Conservation (phyloP, 1,284 basidiomycete genomes). For the Agroathelia rolfsii region DNA sequence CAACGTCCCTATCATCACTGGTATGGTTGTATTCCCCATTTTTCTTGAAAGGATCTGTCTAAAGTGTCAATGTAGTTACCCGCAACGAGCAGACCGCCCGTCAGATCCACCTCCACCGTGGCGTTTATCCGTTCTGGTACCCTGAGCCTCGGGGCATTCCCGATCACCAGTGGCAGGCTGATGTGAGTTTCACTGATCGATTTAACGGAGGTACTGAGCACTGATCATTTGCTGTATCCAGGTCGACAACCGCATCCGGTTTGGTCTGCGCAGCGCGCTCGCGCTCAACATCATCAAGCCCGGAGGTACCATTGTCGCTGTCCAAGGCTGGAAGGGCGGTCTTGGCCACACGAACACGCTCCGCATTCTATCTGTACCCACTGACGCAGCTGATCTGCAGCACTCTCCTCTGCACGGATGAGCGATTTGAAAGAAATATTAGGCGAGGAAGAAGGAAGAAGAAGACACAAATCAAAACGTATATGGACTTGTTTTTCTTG, state of each 20-base stretch:
- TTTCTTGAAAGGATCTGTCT: conserved; percentile 5
- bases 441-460: too few relatives aligned
- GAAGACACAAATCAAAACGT: too few relatives aligned
- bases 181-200: conserved; percentile 46
- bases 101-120: conserved; percentile 95
- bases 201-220: conserved; percentile 27
- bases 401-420: conserved; percentile 66
- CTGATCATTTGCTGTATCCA: conserved; percentile 19
- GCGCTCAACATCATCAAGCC: conserved; percentile 82
- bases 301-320: conserved; percentile 86
- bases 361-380: conserved; percentile 76
- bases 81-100: conserved; percentile 93
- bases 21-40: conserved; percentile 31
- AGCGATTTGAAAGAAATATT: too few relatives aligned
- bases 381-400: conserved; percentile 75
- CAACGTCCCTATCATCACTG: conserved; percentile 87
- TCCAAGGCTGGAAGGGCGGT: conserved; percentile 98
- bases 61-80: conserved; percentile 65
- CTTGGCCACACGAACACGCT: conserved; percentile 88
- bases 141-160: conserved; percentile 83
- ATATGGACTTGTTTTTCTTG: too few relatives aligned
- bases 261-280: conserved; percentile 85
- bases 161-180: conserved; percentile 92
- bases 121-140: conserved; percentile 97
- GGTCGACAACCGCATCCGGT: conserved; percentile 86